A percentile compares a stretch with the other conserved stretches of the same genome.
Conservation (phyloP, 176 grass and related monocot species). For the Pontederia crassipes region DNA sequence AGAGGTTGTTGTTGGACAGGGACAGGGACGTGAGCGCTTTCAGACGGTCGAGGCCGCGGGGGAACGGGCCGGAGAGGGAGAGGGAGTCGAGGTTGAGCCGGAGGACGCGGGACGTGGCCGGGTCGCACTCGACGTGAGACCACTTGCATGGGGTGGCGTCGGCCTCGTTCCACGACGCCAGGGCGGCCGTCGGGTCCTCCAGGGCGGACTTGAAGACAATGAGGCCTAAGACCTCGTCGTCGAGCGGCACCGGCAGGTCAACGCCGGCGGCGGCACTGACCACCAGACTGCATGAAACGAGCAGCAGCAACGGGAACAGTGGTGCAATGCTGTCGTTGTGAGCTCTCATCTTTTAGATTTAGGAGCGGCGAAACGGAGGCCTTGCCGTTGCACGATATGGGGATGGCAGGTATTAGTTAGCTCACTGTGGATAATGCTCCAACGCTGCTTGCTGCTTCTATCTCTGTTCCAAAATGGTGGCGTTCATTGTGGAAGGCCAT, state of each 20-base stretch:
- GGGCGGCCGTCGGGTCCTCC: constrained; percentile 39
- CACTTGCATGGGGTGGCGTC: constrained; percentile 72
- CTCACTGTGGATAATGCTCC: too few relatives aligned
- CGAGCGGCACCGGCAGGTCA: constrained; percentile 54
- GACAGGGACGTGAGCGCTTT: constrained; percentile 48
- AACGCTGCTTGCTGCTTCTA: constrained; percentile 23
- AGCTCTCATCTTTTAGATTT: too few relatives aligned
- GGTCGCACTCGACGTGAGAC: constrained; percentile 73
- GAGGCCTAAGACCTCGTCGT: constrained; percentile 81
- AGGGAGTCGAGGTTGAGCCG: constrained; percentile 52
- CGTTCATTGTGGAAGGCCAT: too few relatives aligned
- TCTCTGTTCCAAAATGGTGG: constrained; percentile 19
- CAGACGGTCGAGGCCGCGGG: constrained; percentile 74
- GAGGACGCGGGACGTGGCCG: constrained; percentile 67
- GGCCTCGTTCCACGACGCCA: constrained; percentile 61
- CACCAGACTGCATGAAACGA: too few relatives aligned
- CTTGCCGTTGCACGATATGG: neutral
- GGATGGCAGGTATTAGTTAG: too few relatives aligned
- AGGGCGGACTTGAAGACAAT: constrained; percentile 70
- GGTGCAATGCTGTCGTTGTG: too few relatives aligned
- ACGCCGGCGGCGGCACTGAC: neutral
- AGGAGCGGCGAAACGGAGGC: too few relatives aligned
- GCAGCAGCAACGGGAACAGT: too few relatives aligned
- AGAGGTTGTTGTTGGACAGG: constrained; percentile 71
- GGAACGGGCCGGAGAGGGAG: constrained; percentile 55